Base-by-base conservation (phyloP, 495 filamentous ascomycete species). In the Annulohypoxylon bovei region DNA sequence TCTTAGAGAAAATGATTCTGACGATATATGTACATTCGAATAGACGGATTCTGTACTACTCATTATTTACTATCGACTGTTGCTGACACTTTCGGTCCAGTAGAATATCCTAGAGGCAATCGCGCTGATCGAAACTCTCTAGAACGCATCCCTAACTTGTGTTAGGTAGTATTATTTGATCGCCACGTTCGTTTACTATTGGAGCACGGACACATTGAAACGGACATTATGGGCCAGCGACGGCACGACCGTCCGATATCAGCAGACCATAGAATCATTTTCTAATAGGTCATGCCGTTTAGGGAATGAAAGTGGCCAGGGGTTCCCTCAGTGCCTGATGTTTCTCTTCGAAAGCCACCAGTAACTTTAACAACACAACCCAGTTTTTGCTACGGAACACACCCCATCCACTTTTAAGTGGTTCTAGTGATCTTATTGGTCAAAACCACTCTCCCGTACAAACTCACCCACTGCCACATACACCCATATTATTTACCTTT, bases 241-340 rank as follows among this genome's bases (percentile, higher is more conserved):
- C 33, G 54, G 12, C 23, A 56, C 55, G 35, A 58, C 61, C 61
- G 44, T 62, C 65, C 50, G 65, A 73, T 62, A 53, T 73, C 70
- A 66, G 61, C 61, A 69, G 70, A 69, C 55, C 18, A 64, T 65
- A 65, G 60, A 12, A 66, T 65, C 65, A 65, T 65, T 61, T 49
- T 40, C 5, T 3, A 39, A 11, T 20, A 11, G 3, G 30, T 40
- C 28, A 30, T 55, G 23, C 54, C 33, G n/a, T 37, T 53, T 55
- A 14, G 20, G 68, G 28, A 27, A 27, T 44, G 32, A 40, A 39
- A 14, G 40, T 28, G n/a, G 44, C 52, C 59, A 53, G 52, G 63
- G 63, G 20, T 59, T 22, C 25, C n/a, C 23, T 44, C 16, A 47
- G 42, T n/a, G 39, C 27, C 46, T 37, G 16, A 54, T 44, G 32